These are phyloP conservation scores for Xanthoconium purpureum DNA, from an alignment of 768 basidiomycete genomes.

Conservation along the genomic window DNA sequence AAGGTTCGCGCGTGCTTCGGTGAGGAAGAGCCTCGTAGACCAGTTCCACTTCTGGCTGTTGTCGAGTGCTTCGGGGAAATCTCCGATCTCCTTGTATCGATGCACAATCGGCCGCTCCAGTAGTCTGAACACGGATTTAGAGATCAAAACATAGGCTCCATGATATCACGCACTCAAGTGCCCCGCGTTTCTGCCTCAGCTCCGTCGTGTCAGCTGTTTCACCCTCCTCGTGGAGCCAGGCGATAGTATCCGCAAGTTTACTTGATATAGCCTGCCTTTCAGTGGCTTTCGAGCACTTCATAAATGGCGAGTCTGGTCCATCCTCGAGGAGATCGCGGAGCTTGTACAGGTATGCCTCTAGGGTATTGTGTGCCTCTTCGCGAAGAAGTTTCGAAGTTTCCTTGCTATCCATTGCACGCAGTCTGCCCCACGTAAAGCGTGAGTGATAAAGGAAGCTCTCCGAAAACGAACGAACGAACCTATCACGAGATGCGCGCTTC, in stretches of 20 bases:
- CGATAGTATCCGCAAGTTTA: conserved; percentile 68
- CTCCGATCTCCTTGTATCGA: conserved; percentile 86
- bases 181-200: conserved; percentile 70
- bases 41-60: conserved; percentile 86
- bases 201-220: conserved; percentile 78
- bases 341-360: conserved; percentile 93
- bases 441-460: background rate
- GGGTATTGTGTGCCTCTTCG: conserved; percentile 86
- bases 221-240: conserved; percentile 82
- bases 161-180: conserved; percentile 67
- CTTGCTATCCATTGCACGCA: conserved; percentile 73
- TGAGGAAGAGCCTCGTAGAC: conserved; percentile 83
- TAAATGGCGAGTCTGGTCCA: conserved; percentile 68
- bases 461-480: conserved; percentile 44
- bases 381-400: conserved; percentile 74
- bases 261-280: conserved; percentile 69
- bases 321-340: conserved; percentile 79
- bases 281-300: conserved; percentile 71
- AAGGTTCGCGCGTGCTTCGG: conserved; percentile 71
- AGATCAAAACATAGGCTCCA: background rate
- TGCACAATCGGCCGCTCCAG: conserved; percentile 80
- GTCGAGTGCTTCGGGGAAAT: conserved; percentile 80
- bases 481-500: conserved; percentile 68
- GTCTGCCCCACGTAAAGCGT: conserved; percentile 40
- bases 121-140: conserved; percentile 41